Conservation (phyloP, 805 yeast genomes). For the Schwanniomyces polymorphus region DNA sequence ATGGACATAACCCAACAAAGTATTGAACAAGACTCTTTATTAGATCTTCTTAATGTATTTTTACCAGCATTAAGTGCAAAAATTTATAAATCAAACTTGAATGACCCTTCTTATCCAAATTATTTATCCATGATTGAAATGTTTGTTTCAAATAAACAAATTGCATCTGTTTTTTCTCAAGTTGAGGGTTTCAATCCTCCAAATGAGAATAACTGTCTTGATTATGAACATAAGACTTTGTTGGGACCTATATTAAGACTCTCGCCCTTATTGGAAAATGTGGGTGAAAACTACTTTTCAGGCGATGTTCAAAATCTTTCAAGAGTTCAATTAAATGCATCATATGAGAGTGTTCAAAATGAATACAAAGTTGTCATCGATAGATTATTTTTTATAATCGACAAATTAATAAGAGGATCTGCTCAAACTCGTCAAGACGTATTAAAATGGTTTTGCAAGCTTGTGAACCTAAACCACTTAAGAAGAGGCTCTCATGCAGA, state of each 20-base stretch:
- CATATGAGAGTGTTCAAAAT: conserved; percentile 60
- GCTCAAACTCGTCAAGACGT: conserved; percentile 61
- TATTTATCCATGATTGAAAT: conserved; percentile 57
- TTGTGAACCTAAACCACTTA: conserved; percentile 81
- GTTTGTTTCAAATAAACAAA: conserved; percentile 57
- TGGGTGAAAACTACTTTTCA: conserved; percentile 47
- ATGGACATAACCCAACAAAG: conserved; percentile 58
- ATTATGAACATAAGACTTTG: conserved; percentile 60
- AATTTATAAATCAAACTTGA: conserved; percentile 41
- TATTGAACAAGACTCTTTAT: conserved; percentile 62
- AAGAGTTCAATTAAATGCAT: conserved; percentile 42
- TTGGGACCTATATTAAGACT: conserved; percentile 77
- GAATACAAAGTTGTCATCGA: conserved; percentile 62
- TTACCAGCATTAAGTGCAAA: conserved; percentile 43
- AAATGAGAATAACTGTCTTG: conserved; percentile 41
- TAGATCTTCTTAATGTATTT: conserved; percentile 59
- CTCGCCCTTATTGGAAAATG: conserved; percentile 67
- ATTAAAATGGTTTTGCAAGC: conserved; percentile 66
- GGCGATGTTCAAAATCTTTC: conserved; percentile 19
- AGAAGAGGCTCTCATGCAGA: conserved; percentile 86
- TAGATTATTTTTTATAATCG: conserved; percentile 66
- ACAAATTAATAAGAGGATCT: conserved; percentile 76
- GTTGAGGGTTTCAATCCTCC: conserved; percentile 55
- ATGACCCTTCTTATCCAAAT: conserved; percentile 52
- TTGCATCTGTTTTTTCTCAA: conserved; percentile 60